Evolutionary conservation across 257 asterid species (phyloP).

Genomic region (Prunella vulgaris): DNA sequence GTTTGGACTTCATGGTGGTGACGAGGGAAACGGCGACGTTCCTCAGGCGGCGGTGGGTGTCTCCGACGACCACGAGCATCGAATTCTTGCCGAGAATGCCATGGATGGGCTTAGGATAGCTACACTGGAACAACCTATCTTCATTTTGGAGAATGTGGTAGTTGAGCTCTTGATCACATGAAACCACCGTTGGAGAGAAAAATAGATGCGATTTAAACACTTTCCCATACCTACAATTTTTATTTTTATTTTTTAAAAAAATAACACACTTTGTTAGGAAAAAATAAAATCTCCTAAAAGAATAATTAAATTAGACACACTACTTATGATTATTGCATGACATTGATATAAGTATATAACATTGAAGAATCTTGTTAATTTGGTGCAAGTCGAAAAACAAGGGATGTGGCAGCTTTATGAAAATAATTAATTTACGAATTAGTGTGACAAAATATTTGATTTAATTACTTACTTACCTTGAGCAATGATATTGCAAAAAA

Average conservation of each 20-base stretch:
- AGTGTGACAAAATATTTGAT: not conserved
- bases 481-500: slow-evolving; percentile 56
- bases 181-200: slow-evolving; percentile 66
- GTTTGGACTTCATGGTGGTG: slow-evolving; percentile 52
- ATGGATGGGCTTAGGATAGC: slow-evolving; percentile 74
- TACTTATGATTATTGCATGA: not conserved
- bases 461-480: slow-evolving; percentile 38
- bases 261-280: too few relatives aligned
- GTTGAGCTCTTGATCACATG: slow-evolving; percentile 73
- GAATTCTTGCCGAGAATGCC: slow-evolving; percentile 64
- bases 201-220: slow-evolving; percentile 75
- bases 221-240: slow-evolving; percentile 64
- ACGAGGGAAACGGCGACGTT: slow-evolving; percentile 68
- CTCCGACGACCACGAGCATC: slow-evolving; percentile 63
- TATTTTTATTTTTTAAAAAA: too few relatives aligned
- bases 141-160: slow-evolving; percentile 67
- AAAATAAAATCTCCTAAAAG: too few relatives aligned
- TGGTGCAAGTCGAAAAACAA: not conserved
- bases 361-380: not conserved
- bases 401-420: slow-evolving; percentile 23
- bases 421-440: too few relatives aligned
- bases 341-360: too few relatives aligned
- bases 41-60: slow-evolving; percentile 59
- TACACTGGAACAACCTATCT: slow-evolving; percentile 57
- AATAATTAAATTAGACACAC: too few relatives aligned